Evolutionary conservation across 2,329 filamentous ascomycete genomes (phyloP).

Genomic region (Verticillium isaacii): DNA sequence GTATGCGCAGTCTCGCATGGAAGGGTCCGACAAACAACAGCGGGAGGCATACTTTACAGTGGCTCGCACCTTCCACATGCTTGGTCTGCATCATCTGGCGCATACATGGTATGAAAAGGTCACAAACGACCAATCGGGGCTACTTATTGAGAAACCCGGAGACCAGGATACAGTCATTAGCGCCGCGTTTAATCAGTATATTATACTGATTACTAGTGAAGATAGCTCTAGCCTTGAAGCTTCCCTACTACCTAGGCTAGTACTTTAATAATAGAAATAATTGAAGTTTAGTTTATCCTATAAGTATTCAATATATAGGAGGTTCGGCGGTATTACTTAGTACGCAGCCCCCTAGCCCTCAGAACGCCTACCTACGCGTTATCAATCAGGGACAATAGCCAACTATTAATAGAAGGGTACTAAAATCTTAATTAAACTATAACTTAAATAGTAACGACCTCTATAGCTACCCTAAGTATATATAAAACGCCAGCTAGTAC

Average conservation of each 20-base stretch:
- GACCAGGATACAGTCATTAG: neutral
- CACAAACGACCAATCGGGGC: neutral
- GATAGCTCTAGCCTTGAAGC: neutral
- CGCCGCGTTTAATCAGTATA: neutral
- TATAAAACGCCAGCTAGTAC: no score
- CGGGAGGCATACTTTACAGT: slow-evolving; percentile 83
- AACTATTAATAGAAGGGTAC: no score
- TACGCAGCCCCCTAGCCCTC: no score
- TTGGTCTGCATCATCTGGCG: slow-evolving; percentile 16
- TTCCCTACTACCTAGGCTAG: neutral
- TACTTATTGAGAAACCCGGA: neutral
- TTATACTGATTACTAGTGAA: neutral
- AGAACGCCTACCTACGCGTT: no score
- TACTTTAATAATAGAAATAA: neutral
- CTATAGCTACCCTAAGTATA: no score
- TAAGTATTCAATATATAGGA: no score
- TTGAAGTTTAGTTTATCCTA: no score
- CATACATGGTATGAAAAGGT: slow-evolving; percentile 11
- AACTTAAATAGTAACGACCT: no score
- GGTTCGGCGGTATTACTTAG: no score
- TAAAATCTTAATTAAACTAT: no score
- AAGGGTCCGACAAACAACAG: slow-evolving; percentile 32
- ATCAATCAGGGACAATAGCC: no score
- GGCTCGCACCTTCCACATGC: slow-evolving; percentile 64
- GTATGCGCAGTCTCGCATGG: slow-evolving; percentile 59